These are phyloP conservation scores for Beauveria bassiana DNA, from an alignment of 2,329 filamentous ascomycete species.

Conservation along the genomic window DNA sequence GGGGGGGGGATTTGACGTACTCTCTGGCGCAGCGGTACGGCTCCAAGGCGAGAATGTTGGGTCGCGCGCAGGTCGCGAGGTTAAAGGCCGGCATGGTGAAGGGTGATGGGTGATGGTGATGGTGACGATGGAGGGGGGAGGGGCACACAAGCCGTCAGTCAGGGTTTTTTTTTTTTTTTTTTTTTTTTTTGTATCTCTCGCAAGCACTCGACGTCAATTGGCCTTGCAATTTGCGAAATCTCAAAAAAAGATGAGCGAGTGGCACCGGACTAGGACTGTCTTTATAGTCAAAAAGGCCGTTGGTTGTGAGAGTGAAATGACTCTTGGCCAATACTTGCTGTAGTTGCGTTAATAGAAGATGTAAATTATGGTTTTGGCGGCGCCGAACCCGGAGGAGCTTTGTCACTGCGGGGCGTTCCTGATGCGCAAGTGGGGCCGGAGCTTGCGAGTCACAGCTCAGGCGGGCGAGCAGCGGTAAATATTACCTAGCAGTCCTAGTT, in stretches of 20 bases:
- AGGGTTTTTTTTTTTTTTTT: background rate
- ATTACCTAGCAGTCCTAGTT: background rate
- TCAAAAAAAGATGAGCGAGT: no score
- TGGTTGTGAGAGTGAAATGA: background rate
- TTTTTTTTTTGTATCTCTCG: background rate
- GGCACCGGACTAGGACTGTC: no score
- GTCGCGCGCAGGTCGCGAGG: constrained; percentile 63
- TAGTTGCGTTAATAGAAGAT: background rate
- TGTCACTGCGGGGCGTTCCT: constrained; percentile 2
- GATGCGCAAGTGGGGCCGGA: background rate
- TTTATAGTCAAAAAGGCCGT: background rate
- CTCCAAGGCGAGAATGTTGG: constrained; percentile 68
- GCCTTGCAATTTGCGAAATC: background rate
- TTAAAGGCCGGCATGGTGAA: constrained; percentile 56
- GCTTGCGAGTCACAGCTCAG: constrained; percentile 1
- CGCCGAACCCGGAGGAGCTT: constrained; percentile 7
- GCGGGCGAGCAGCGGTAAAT: background rate
- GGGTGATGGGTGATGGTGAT: background rate
- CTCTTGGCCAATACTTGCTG: background rate
- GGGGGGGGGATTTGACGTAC: constrained; percentile 39
- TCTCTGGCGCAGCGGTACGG: constrained; percentile 78
- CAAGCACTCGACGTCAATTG: background rate
- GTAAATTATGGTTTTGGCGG: background rate
- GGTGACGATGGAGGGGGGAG: background rate
- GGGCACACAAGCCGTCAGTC: background rate